Conservation (phyloP, 495 filamentous ascomycete genomes). For the Hypoxylon fuscum region DNA sequence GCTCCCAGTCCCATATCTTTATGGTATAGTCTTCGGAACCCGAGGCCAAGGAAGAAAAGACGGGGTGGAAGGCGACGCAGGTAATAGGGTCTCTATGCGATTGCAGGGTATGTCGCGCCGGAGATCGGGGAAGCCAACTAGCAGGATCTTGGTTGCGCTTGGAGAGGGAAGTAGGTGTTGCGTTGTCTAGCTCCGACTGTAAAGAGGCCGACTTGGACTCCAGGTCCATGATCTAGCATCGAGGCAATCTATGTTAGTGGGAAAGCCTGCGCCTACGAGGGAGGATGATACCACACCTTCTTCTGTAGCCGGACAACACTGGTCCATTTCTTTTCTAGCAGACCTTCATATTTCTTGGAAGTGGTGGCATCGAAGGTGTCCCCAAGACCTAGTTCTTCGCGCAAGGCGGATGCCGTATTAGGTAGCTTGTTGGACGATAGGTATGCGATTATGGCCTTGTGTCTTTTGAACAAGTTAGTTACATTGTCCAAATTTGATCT, state of each 20-base stretch:
- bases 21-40: conserved; percentile 88
- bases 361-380: conserved; percentile 78
- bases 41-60: conserved; percentile 90
- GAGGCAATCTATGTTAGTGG: conserved; percentile 26
- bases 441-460: conserved; percentile 92
- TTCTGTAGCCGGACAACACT: conserved; percentile 90
- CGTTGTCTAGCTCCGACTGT: conserved; percentile 83
- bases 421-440: conserved; percentile 74
- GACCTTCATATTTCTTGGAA: conserved; percentile 85
- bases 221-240: conserved; percentile 87
- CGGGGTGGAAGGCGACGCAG: conserved; percentile 92
- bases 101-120: conserved; percentile 82
- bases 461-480: conserved; percentile 60
- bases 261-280: background rate
- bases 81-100: conserved; percentile 85
- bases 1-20: conserved; percentile 99
- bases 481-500: background rate
- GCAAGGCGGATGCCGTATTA: conserved; percentile 72
- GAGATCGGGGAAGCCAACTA: conserved; percentile 84
- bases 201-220: conserved; percentile 75
- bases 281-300: conserved; percentile 64
- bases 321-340: conserved; percentile 97
- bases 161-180: conserved; percentile 84
- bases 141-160: conserved; percentile 83
- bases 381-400: conserved; percentile 70